These are phyloP conservation scores for Podospora anserina DNA, from an alignment of 495 filamentous ascomycete species.

Conservation along the genomic window DNA sequence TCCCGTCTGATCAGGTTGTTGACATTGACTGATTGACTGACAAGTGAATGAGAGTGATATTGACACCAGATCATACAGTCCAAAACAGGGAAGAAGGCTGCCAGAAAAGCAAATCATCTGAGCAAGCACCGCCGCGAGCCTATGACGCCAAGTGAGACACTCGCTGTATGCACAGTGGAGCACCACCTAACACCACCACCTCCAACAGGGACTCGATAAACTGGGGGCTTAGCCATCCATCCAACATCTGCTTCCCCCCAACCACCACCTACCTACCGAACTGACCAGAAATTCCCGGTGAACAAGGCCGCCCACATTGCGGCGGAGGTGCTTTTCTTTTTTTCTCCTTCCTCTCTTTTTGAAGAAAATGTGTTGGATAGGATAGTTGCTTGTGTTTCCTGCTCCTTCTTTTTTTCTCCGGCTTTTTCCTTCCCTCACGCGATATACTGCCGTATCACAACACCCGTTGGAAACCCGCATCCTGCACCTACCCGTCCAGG, in stretches of 20 bases:
- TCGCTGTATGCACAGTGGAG: slow-evolving; percentile 14
- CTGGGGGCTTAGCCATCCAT: slow-evolving; percentile 5
- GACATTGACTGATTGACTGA: neutral
- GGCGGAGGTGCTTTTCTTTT: neutral
- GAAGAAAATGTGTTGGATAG: neutral
- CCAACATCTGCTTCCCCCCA: neutral
- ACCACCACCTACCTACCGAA: neutral
- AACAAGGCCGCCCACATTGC: neutral
- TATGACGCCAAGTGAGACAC: slow-evolving; percentile 12
- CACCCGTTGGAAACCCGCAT: neutral
- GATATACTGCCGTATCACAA: neutral
- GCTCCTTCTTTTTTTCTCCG: slow-evolving; percentile 1
- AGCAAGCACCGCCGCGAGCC: slow-evolving; percentile 1
- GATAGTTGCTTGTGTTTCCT: neutral
- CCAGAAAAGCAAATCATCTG: neutral
- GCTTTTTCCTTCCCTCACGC: slow-evolving; percentile 1
- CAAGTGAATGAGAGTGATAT: neutral
- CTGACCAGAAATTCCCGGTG: too few species aligned
- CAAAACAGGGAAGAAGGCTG: neutral
- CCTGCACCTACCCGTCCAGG: neutral
- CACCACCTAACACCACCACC: neutral
- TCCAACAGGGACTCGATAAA: neutral
- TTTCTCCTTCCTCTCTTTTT: neutral
- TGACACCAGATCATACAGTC: neutral
- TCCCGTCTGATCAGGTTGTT: neutral